Evolutionary conservation across 1,284 basidiomycete genomes (phyloP).

Genomic region (Ganoderma lingzhi): DNA sequence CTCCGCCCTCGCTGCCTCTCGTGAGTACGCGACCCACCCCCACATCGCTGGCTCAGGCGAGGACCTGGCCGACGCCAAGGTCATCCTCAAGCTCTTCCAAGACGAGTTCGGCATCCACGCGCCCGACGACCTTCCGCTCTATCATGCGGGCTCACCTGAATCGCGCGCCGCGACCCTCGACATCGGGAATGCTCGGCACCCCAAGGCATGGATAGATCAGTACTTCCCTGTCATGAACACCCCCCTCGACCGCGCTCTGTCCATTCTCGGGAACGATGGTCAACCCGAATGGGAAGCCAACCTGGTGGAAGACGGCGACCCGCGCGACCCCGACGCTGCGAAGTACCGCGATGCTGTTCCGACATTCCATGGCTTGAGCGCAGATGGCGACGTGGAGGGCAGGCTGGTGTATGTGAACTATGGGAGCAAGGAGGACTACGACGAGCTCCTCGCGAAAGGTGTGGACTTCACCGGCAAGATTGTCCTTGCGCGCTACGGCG

Average conservation of each 20-base stretch:
- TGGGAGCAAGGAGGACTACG: conserved; percentile 70
- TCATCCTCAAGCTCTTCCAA: conserved; percentile 70
- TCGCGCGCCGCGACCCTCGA: conserved; percentile 72
- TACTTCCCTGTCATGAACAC: conserved; percentile 89
- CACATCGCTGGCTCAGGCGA: conserved; percentile 76
- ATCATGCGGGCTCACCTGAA: conserved; percentile 66
- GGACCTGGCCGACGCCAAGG: conserved; percentile 72
- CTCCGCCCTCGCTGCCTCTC: conserved; percentile 64
- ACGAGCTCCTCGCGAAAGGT: conserved; percentile 53
- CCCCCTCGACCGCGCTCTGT: conserved; percentile 67
- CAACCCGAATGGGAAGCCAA: conserved; percentile 73
- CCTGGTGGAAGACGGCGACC: conserved; percentile 74
- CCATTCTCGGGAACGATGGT: conserved; percentile 65
- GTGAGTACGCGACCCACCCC: conserved; percentile 69
- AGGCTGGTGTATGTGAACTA: conserved; percentile 86
- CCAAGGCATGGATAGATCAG: conserved; percentile 80
- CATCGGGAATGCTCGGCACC: conserved; percentile 53
- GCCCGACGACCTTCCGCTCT: conserved; percentile 56
- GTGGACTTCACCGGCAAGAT: conserved; percentile 84
- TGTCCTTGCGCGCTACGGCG: conserved; percentile 87
- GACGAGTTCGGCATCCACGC: conserved; percentile 61
- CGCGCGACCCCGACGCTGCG: conserved; percentile 67
- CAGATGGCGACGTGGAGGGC: conserved; percentile 70
- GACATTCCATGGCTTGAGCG: conserved; percentile 77
- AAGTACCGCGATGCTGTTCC: conserved; percentile 66